Percentiles rank a stretch among this genome's conserved stretches.
These are phyloP conservation scores for Colletotrichum eleusines DNA, from an alignment of 2,329 filamentous ascomycete genomes.

Conservation along the genomic window DNA sequence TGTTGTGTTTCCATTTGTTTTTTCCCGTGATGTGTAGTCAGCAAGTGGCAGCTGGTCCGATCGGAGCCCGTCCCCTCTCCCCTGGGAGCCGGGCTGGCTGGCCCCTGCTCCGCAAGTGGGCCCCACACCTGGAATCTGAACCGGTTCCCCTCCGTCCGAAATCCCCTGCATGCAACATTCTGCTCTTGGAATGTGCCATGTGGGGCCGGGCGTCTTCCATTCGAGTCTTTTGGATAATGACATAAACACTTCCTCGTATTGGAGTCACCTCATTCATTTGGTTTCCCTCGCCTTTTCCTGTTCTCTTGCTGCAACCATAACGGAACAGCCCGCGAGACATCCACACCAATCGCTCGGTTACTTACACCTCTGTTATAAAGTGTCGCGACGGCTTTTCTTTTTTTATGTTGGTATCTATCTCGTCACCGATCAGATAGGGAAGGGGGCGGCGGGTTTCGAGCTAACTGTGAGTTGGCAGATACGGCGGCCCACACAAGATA, in stretches of 20 bases:
- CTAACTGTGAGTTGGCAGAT: constrained; percentile 1
- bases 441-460: neutral
- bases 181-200: constrained; percentile 24
- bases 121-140: neutral
- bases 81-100: too few species aligned
- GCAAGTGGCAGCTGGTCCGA: constrained; percentile 2
- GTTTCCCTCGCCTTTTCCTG: neutral
- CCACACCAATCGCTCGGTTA: neutral
- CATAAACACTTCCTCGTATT: constrained; percentile 6
- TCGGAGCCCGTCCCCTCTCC: too few species aligned
- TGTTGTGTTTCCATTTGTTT: constrained; percentile 20
- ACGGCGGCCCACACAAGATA: neutral
- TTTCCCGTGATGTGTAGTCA: constrained; percentile 21
- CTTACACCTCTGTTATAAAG: too few species aligned
- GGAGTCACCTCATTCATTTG: constrained; percentile 5
- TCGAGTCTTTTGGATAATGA: constrained; percentile 25
- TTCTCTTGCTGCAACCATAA: neutral
- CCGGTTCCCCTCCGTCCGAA: constrained; percentile 3
- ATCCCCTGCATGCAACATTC: constrained; percentile 34
- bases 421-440: neutral
- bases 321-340: too few species aligned
- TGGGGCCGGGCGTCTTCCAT: constrained; percentile 20
- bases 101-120: constrained; percentile 23
- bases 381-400: neutral
- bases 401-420: neutral